A percentile compares a stretch with the other conserved stretches of the same genome.
These are phyloP conservation scores for Coprinopsis cinerea DNA, from an alignment of 768 basidiomycete species.

Conservation along the genomic window DNA sequence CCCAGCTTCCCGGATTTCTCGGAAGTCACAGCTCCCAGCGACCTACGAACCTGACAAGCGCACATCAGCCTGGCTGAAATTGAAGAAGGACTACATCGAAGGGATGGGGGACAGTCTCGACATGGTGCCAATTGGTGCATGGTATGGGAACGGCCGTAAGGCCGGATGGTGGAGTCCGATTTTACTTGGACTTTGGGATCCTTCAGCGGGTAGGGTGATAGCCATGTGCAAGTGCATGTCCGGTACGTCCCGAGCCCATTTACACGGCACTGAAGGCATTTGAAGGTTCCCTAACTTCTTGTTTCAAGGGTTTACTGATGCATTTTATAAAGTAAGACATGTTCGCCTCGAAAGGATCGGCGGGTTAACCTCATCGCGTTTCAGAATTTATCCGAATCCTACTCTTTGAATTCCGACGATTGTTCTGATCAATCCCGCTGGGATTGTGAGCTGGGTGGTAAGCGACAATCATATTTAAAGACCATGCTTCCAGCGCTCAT, in stretches of 20 bases:
- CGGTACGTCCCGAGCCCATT: slow-evolving; percentile 34
- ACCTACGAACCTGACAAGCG: slow-evolving; percentile 91
- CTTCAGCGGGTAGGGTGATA: slow-evolving; percentile 52
- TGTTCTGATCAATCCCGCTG: slow-evolving; percentile 49
- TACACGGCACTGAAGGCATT: not conserved
- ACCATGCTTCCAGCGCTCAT: slow-evolving; percentile 3
- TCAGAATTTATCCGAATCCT: slow-evolving; percentile 36
- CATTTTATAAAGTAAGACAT: slow-evolving; percentile 60
- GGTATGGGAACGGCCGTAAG: slow-evolving; percentile 89
- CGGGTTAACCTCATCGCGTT: not conserved
- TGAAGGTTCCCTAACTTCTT: slow-evolving; percentile 3
- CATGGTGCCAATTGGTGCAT: slow-evolving; percentile 71
- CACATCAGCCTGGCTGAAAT: slow-evolving; percentile 82
- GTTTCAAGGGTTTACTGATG: slow-evolving; percentile 71
- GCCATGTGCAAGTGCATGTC: slow-evolving; percentile 92
- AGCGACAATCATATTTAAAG: slow-evolving; percentile 13
- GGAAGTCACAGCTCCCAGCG: slow-evolving; percentile 68
- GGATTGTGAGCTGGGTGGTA: slow-evolving; percentile 64
- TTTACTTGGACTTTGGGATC: slow-evolving; percentile 71
- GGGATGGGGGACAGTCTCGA: slow-evolving; percentile 74
- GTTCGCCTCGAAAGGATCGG: not conserved
- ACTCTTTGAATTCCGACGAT: slow-evolving; percentile 44
- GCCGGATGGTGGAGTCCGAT: slow-evolving; percentile 91
- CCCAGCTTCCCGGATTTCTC: slow-evolving; percentile 23
- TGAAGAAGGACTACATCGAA: slow-evolving; percentile 89